Conservation (phyloP, 2,329 filamentous ascomycete genomes). For the Orbilia brochopaga region DNA sequence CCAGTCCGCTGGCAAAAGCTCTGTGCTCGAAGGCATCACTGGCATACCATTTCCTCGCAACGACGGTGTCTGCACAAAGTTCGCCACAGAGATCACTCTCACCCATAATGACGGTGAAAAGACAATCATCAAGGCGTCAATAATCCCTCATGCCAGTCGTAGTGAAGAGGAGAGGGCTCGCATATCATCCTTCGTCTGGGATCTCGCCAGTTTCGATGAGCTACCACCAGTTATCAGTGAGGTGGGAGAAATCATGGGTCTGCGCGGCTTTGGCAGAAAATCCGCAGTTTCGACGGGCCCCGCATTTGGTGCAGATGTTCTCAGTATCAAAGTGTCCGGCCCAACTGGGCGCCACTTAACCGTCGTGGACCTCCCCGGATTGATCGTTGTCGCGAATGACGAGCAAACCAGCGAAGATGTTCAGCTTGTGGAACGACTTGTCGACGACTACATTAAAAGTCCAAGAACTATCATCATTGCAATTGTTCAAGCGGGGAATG, state of each 20-base stretch:
- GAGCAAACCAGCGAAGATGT: conserved; percentile 57
- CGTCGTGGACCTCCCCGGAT: conserved; percentile 62
- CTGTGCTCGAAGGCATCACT: conserved; percentile 46
- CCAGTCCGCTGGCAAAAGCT: conserved; percentile 50
- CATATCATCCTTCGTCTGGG: neutral
- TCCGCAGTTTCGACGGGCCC: conserved; percentile 5
- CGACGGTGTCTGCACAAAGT: conserved; percentile 46
- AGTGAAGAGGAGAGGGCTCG: conserved; percentile 17
- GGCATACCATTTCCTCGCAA: conserved; percentile 32
- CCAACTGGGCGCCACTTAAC: conserved; percentile 58
- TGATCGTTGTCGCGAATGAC: conserved; percentile 58
- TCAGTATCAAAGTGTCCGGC: conserved; percentile 54
- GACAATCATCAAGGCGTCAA: conserved; percentile 16
- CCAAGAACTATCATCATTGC: conserved; percentile 61
- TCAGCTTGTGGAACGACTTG: conserved; percentile 57
- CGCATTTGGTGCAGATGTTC: conserved; percentile 54
- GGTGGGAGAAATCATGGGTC: conserved; percentile 17
- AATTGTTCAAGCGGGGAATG: conserved; percentile 60
- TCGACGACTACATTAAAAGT: conserved; percentile 59
- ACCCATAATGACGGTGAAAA: conserved; percentile 26
- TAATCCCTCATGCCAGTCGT: conserved; percentile 16
- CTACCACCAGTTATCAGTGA: conserved; percentile 13
- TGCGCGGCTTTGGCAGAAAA: conserved; percentile 18
- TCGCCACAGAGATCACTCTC: conserved; percentile 44
- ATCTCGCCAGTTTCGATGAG: conserved; percentile 3